Evolutionary conservation across 345 rosid genomes (phyloP).

Genomic region (Turritis glabra): DNA sequence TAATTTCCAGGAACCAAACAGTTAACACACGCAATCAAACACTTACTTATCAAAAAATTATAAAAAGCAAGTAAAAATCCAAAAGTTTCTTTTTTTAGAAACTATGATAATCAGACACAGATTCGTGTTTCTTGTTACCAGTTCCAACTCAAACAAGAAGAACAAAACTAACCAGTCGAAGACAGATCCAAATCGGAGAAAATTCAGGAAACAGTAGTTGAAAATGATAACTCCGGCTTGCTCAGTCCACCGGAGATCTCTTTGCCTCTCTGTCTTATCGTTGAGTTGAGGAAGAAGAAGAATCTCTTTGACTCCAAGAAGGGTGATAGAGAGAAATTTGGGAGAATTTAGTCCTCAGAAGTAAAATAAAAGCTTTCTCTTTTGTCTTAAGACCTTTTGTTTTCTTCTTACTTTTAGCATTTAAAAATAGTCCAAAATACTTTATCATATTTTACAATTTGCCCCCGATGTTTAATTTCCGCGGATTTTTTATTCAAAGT

Average conservation of each 20-base stretch:
- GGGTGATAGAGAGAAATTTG: slow-evolving; percentile 22
- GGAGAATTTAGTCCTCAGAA: slow-evolving; percentile 29
- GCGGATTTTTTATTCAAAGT: not conserved
- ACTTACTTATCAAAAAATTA: not conserved
- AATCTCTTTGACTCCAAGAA: not conserved
- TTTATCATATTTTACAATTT: slow-evolving; percentile 10
- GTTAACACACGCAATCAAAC: not conserved
- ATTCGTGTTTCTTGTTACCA: slow-evolving; percentile 3
- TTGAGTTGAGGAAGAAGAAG: slow-evolving; percentile 6
- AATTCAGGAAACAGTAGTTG: not conserved
- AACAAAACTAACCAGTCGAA: slow-evolving; percentile 26
- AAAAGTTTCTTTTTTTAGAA: not conserved
- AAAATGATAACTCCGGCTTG: not conserved
- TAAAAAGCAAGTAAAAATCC: not conserved
- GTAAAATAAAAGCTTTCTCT: slow-evolving; percentile 25
- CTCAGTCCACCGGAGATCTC: slow-evolving; percentile 4
- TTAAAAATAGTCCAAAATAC: not conserved
- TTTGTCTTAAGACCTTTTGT: slow-evolving; percentile 4
- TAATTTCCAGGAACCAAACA: slow-evolving; percentile 44
- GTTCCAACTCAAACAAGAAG: not conserved
- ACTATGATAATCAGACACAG: not conserved
- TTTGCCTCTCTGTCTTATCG: slow-evolving; percentile 17
- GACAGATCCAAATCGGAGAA: slow-evolving; percentile 24
- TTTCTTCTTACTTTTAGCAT: slow-evolving; percentile 22
- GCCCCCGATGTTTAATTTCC: slow-evolving; percentile 1